Evolutionary conservation across 768 basidiomycete species (phyloP).

Genomic region (Cytidiella melzeri): DNA sequence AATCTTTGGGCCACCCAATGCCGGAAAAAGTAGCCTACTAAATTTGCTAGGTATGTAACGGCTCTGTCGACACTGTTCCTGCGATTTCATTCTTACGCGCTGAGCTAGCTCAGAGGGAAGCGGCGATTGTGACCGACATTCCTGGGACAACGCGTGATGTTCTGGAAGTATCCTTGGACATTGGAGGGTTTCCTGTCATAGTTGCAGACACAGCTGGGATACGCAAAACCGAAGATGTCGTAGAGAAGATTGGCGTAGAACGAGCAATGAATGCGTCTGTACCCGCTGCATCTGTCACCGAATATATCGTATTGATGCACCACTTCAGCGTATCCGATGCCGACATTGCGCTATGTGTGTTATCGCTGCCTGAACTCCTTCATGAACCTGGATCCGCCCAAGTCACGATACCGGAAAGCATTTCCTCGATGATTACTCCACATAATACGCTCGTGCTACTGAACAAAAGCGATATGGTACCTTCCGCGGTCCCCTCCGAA

Average conservation of each 20-base stretch:
- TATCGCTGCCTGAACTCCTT: constrained; percentile 55
- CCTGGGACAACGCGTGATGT: constrained; percentile 90
- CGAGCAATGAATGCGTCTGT: constrained; percentile 43
- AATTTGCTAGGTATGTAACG: constrained; percentile 66
- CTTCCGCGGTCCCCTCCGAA: constrained; percentile 1
- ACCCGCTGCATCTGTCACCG: neutral
- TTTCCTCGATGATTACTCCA: constrained; percentile 42
- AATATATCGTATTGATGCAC: neutral
- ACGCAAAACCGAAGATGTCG: constrained; percentile 56
- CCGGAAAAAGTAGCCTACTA: constrained; percentile 85
- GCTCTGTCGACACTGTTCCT: neutral
- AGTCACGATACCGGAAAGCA: constrained; percentile 36
- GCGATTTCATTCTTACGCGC: neutral
- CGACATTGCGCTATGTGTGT: constrained; percentile 74
- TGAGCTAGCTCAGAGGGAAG: constrained; percentile 68
- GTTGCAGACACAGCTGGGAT: constrained; percentile 86
- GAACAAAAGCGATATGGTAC: constrained; percentile 70
- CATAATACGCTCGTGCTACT: constrained; percentile 62
- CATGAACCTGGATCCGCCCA: neutral
- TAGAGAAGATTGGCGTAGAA: constrained; percentile 79
- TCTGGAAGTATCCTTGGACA: constrained; percentile 78
- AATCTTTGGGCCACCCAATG: constrained; percentile 91
- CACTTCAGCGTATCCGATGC: constrained; percentile 53
- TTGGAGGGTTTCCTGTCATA: constrained; percentile 79
- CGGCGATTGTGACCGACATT: constrained; percentile 82